phyloP scores from a whole-genome alignment of 495 filamentous ascomycete species.

The Penicilliopsis zonata region DNA sequence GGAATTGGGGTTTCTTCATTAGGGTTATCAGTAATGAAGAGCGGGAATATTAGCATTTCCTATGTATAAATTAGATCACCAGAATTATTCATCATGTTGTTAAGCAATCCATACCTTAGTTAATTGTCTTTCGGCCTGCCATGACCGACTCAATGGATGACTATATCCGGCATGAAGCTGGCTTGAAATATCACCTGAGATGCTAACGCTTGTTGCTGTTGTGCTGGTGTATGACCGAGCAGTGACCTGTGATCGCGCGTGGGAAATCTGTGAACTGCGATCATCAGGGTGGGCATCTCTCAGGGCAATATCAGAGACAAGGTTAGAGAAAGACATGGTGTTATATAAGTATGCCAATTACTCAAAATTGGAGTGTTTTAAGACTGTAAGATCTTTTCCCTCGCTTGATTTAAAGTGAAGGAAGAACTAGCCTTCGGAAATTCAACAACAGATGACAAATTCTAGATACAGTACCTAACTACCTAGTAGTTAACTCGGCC shows the following conservation, averaged over 20 bases:
- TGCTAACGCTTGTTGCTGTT: constrained; percentile 86
- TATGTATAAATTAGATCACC: constrained; percentile 16
- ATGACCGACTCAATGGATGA: constrained; percentile 79
- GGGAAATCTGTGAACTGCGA: constrained; percentile 58
- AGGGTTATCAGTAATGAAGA: constrained; percentile 89
- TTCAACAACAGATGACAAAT: no score
- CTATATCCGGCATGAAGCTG: constrained; percentile 92
- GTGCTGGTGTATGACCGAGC: constrained; percentile 78
- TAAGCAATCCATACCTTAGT: constrained; percentile 58
- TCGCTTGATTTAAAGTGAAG: no score
- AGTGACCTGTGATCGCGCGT: constrained; percentile 51
- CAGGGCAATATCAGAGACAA: constrained; percentile 77
- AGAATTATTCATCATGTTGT: neutral
- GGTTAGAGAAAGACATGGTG: constrained; percentile 79
- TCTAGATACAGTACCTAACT: no score
- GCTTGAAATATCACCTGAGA: constrained; percentile 83
- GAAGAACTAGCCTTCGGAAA: no score
- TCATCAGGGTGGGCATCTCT: constrained; percentile 45
- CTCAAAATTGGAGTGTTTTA: neutral
- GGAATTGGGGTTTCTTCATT: constrained; percentile 87
- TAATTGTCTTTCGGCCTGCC: constrained; percentile 94
- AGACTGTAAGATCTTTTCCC: neutral
- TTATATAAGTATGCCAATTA: no score
- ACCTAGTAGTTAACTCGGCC: no score
- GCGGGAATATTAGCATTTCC: constrained; percentile 96